Conservation (phyloP, 768 basidiomycete genomes). For the Multifurca ochricompacta region DNA sequence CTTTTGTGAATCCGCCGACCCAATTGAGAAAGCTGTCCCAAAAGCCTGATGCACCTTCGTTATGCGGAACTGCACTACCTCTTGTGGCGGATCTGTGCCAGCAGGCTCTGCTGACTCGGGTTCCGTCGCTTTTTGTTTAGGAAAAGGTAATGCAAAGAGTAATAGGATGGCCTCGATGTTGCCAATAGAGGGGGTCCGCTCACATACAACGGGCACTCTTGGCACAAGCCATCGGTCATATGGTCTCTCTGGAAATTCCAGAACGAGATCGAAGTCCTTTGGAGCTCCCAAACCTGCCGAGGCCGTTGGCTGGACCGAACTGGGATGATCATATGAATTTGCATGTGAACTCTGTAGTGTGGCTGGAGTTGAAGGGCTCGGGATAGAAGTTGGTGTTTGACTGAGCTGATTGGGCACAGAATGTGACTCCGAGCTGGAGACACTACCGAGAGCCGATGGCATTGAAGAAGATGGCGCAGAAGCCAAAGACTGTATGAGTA, state of each 20-base stretch:
- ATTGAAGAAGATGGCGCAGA: constrained; percentile 21
- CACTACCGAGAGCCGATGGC: background rate
- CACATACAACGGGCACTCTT: constrained; percentile 46
- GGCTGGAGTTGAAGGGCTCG: constrained; percentile 2
- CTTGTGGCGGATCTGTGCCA: constrained; percentile 22
- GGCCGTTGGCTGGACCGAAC: background rate
- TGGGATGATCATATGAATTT: background rate
- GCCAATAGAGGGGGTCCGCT: constrained; percentile 28
- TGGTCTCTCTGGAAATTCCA: constrained; percentile 60
- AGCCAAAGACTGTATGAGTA: constrained; percentile 66
- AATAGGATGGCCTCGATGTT: constrained; percentile 31
- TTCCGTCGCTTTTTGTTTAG: constrained; percentile 20
- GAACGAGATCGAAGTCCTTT: constrained; percentile 62
- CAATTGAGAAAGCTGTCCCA: constrained; percentile 57
- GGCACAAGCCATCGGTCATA: constrained; percentile 65
- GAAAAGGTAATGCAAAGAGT: constrained; percentile 41
- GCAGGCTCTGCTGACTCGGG: constrained; percentile 5
- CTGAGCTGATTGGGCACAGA: constrained; percentile 5
- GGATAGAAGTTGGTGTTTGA: constrained; percentile 1
- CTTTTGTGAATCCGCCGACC: constrained; percentile 49
- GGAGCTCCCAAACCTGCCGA: constrained; percentile 25
- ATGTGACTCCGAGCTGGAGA: constrained; percentile 4
- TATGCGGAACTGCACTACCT: constrained; percentile 42
- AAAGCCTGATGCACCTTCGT: constrained; percentile 40
- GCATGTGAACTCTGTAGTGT: background rate